These are phyloP conservation scores for Tulasnella sp. DNA, from an alignment of 768 basidiomycete genomes.

Conservation along the genomic window DNA sequence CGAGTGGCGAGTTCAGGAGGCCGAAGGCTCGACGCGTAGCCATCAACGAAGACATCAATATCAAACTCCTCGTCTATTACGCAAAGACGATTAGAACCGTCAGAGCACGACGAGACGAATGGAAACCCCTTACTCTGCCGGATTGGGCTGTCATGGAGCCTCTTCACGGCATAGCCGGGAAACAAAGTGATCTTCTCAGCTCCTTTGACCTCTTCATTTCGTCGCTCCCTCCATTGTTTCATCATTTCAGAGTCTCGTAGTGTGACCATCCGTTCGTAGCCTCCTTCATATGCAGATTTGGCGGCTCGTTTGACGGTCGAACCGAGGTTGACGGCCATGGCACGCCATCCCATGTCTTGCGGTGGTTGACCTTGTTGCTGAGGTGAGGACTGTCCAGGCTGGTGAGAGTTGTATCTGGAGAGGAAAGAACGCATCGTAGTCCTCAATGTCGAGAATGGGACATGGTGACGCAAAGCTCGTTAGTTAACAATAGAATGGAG, in stretches of 20 bases:
- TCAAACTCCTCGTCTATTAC: constrained; percentile 43
- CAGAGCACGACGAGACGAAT: neutral
- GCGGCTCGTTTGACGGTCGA: neutral
- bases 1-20: constrained; percentile 52
- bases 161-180: constrained; percentile 68
- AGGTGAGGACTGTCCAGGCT: neutral
- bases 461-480: neutral
- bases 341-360: neutral
- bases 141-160: constrained; percentile 26
- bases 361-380: neutral
- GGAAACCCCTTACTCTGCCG: constrained; percentile 10
- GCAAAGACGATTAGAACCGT: neutral
- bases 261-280: neutral
- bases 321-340: neutral
- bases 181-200: constrained; percentile 49
- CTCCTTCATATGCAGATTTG: neutral
- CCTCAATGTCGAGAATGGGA: neutral
- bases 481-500: neutral
- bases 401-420: neutral
- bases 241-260: neutral
- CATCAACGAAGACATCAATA: constrained; percentile 63
- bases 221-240: constrained; percentile 1
- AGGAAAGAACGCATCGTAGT: neutral
- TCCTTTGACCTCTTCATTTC: constrained; percentile 18
- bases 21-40: constrained; percentile 54